Conservation (phyloP, 495 filamentous ascomycete genomes). For the Bombardia bombarda region DNA sequence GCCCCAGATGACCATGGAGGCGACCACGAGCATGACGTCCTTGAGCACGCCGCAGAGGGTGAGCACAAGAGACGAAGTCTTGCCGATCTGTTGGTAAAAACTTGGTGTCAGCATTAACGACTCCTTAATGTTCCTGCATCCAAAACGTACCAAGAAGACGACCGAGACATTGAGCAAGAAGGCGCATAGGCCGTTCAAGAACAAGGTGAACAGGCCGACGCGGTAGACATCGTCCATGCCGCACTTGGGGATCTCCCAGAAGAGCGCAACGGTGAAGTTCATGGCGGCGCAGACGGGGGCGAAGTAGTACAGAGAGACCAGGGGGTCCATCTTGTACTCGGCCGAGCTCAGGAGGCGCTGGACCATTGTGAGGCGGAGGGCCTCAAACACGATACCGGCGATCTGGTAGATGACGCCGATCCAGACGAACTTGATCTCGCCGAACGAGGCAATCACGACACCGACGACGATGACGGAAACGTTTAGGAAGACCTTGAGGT, state of each 20-base stretch:
- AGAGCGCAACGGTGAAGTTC: conserved; percentile 72
- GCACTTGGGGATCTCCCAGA: conserved; percentile 68
- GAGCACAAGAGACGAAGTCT: conserved; percentile 91
- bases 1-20: conserved; percentile 84
- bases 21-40: conserved; percentile 88
- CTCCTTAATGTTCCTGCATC: too few relatives aligned
- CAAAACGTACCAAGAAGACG: conserved; percentile 74
- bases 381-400: conserved; percentile 80
- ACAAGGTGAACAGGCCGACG: conserved; percentile 65
- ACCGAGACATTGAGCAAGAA: conserved; percentile 90
- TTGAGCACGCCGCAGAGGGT: conserved; percentile 97
- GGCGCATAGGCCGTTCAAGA: conserved; percentile 74
- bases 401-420: conserved; percentile 83
- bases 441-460: conserved; percentile 82
- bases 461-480: conserved; percentile 84
- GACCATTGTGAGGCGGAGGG: conserved; percentile 85
- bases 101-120: too few relatives aligned
- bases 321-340: conserved; percentile 96
- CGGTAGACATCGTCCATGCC: conserved; percentile 63
- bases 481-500: conserved; percentile 73
- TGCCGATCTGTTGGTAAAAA: conserved; percentile 69
- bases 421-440: conserved; percentile 86
- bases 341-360: conserved; percentile 79
- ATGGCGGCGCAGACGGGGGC: conserved; percentile 86
- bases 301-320: conserved; percentile 95